A percentile compares a stretch with the other conserved stretches of the same genome.
Evolutionary conservation across 441 rosid genomes (phyloP).

Genomic region (Pelargonium citronellum): DNA sequence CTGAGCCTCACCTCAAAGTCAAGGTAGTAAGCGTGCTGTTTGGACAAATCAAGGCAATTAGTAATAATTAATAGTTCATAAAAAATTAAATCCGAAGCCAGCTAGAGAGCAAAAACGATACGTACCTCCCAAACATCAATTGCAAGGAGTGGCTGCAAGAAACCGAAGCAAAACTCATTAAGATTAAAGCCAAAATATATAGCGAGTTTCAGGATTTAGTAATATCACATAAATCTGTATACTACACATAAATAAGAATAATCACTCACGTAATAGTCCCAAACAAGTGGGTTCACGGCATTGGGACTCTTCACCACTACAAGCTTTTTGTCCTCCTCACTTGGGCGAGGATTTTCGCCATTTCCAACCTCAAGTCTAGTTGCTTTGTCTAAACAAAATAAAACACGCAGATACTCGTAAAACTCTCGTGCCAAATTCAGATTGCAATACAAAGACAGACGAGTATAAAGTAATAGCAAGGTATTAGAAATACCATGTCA

Average conservation of each 20-base stretch:
- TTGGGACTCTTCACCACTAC: conserved; percentile 74
- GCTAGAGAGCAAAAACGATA: background rate
- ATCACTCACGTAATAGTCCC: conserved; percentile 68
- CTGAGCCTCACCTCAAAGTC: conserved; percentile 64
- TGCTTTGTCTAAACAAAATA: conserved; percentile 56
- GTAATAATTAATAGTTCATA: conserved; percentile 8
- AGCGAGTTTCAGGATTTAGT: background rate
- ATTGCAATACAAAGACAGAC: no score
- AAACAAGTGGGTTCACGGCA: conserved; percentile 82
- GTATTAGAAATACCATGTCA: conserved; percentile 1
- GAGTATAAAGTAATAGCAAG: conserved; percentile 3
- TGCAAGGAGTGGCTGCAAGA: conserved; percentile 79
- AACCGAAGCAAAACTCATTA: conserved; percentile 24
- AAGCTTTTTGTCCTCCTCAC: conserved; percentile 73
- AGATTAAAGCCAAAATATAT: conserved; percentile 15
- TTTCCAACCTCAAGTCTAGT: conserved; percentile 59
- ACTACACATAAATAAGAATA: conserved; percentile 10
- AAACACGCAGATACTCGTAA: background rate
- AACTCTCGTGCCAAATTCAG: background rate
- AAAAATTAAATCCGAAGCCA: background rate
- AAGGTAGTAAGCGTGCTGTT: conserved; percentile 89
- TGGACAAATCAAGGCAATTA: conserved; percentile 23
- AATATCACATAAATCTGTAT: background rate
- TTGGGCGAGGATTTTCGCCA: conserved; percentile 58
- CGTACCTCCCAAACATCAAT: conserved; percentile 96